Evolutionary conservation across 2,329 filamentous ascomycete species (phyloP), one percentile per base, ranked within the genome.

Genomic region (Orbilia javanica): DNA sequence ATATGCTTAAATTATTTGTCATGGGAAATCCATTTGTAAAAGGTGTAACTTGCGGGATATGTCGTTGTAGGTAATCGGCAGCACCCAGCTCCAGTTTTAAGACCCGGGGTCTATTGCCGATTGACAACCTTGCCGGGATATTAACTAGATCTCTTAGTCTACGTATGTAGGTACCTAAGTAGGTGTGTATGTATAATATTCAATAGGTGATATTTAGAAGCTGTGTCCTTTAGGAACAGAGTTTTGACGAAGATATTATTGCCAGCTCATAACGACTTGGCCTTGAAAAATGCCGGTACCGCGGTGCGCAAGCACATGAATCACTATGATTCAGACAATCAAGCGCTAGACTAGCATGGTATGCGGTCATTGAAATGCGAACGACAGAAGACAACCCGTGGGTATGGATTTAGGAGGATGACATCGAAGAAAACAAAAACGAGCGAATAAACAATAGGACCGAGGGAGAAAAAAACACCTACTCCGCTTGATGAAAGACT

Each of bases 401-500:
- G 8, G 34, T 60, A 42, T 27, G 55, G 52, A 57, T 36, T 36
- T 11, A 34, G n/a, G 8, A 20, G 20, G 22, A n/a, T 3, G 18
- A 20, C 15, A 60, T 0, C 10, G 34, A 36, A 39, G 1, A 22
- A 36, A 34, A 13, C 29, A 60, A 60, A n/a, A 42, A 42, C 10
- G 55, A 27, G 34, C 3, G 20, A 60, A 42, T 60, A 5, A 25
- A 57, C n/a, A 57, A 57, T 7, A 36, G 18, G n/a, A 4, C 25
- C 1, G 2, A 18, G 11, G 31, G n/a, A 36, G 22, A 22, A 57
- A 36, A 60, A 60, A 8, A 60, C 18, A 42, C 55, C 39, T 57
- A 60, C 48, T 60, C 50, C 69, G 36, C 62, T 65, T 62, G 57
- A 62, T 64, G 57, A 39, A 48, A 48, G 39, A 60, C 20, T 22